These are phyloP conservation scores for Pyrus communis DNA, from an alignment of 306 rosid species.

Conservation along the genomic window DNA sequence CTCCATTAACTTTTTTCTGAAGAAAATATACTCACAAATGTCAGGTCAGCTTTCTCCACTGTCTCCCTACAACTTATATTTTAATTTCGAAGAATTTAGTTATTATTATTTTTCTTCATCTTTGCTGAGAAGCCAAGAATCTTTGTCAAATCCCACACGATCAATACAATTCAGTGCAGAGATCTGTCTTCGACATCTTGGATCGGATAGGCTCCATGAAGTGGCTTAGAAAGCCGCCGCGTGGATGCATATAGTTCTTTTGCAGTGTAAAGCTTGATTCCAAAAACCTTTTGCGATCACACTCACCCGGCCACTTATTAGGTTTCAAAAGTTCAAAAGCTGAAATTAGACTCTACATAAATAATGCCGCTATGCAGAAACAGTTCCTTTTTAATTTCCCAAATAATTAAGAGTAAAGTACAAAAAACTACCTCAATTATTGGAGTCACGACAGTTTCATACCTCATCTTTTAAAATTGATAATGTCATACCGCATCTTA, in stretches of 20 bases:
- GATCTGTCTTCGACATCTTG: constrained; percentile 10
- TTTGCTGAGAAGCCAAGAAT: constrained; percentile 33
- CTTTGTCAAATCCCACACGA: constrained; percentile 24
- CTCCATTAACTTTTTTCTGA: background rate
- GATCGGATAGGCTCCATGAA: background rate
- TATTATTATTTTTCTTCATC: background rate
- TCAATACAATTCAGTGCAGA: constrained; percentile 5
- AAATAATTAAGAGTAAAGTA: background rate
- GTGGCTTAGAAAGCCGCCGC: constrained; percentile 17
- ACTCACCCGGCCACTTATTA: background rate
- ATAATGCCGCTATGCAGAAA: background rate
- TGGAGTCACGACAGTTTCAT: too few relatives aligned
- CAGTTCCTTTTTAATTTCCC: background rate
- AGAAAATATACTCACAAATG: background rate
- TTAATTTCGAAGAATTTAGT: background rate
- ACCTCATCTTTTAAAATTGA: too few relatives aligned
- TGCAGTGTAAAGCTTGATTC: constrained; percentile 19
- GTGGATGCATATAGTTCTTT: constrained; percentile 11
- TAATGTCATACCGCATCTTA: too few relatives aligned
- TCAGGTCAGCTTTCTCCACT: background rate
- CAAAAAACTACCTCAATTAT: too few relatives aligned
- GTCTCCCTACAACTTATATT: background rate
- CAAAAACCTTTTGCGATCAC: background rate
- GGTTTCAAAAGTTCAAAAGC: background rate
- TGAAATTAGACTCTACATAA: background rate